These are phyloP conservation scores for Sclerotiophoma versabilis DNA, from an alignment of 2,329 filamentous ascomycete genomes.

Conservation along the genomic window DNA sequence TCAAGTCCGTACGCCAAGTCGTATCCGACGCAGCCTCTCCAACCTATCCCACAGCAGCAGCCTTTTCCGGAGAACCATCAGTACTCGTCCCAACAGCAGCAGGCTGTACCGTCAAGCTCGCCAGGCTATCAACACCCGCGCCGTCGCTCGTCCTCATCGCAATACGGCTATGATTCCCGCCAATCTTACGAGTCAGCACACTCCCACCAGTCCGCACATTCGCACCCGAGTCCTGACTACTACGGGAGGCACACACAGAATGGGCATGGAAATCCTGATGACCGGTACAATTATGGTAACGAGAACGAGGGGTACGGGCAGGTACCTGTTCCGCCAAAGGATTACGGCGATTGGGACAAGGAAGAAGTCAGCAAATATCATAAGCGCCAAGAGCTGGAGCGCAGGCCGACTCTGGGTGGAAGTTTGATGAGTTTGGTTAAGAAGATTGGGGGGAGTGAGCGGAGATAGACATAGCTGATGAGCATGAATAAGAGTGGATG, in stretches of 20 bases:
- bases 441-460: slow-evolving; percentile 22
- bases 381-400: slow-evolving; percentile 28
- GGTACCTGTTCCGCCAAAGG: background rate
- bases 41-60: slow-evolving; percentile 19
- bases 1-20: slow-evolving; percentile 3
- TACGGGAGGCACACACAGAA: background rate
- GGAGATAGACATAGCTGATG: slow-evolving; percentile 10
- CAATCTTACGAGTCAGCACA: slow-evolving; percentile 5
- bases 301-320: background rate
- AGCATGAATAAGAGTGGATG: background rate
- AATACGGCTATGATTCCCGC: slow-evolving; percentile 7
- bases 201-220: slow-evolving; percentile 6
- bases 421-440: slow-evolving; percentile 29
- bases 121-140: background rate
- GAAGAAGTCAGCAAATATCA: slow-evolving; percentile 25
- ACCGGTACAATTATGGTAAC: background rate
- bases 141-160: slow-evolving; percentile 9
- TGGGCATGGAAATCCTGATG: background rate
- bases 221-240: background rate
- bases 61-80: slow-evolving; percentile 4
- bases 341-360: slow-evolving; percentile 21
- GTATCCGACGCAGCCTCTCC: slow-evolving; percentile 9
- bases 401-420: slow-evolving; percentile 38
- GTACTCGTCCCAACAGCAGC: slow-evolving; percentile 1
- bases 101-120: background rate